Conservation (phyloP, 345 rosid genomes). For the Camelina sativa region DNA sequence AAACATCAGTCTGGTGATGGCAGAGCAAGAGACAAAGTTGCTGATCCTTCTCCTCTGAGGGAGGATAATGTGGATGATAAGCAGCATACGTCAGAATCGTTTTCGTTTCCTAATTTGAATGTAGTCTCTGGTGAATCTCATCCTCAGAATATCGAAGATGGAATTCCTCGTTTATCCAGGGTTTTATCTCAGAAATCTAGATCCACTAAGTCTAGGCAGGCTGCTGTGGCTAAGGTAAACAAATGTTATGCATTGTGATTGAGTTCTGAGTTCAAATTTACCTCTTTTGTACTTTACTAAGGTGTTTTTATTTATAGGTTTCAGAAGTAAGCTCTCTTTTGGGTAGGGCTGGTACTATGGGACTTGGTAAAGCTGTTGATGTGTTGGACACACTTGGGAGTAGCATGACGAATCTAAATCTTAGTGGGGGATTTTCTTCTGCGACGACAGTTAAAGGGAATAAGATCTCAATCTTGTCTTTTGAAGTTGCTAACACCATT, state of each 20-base stretch:
- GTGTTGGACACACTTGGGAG: conserved; percentile 95
- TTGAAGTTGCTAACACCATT: conserved; percentile 94
- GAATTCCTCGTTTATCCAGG: conserved; percentile 79
- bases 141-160: conserved; percentile 63
- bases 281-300: conserved; percentile 1
- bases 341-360: conserved; percentile 90
- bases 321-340: conserved; percentile 83
- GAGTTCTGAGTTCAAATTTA: conserved; percentile 3
- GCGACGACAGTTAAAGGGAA: conserved; percentile 82
- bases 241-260: background rate
- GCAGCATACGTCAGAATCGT: conserved; percentile 55
- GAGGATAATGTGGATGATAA: conserved; percentile 56
- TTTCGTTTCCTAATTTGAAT: conserved; percentile 58
- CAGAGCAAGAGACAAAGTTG: conserved; percentile 38
- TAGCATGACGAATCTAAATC: conserved; percentile 85
- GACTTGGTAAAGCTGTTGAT: conserved; percentile 88
- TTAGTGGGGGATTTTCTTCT: conserved; percentile 71
- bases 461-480: conserved; percentile 78
- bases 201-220: conserved; percentile 80
- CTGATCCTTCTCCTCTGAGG: conserved; percentile 49
- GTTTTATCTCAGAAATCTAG: conserved; percentile 69
- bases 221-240: conserved; percentile 80
- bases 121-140: conserved; percentile 45
- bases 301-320: conserved; percentile 58
- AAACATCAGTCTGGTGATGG: conserved; percentile 57